These are phyloP conservation scores for Adansonia grandidieri DNA, from an alignment of 441 rosid genomes.

Conservation along the genomic window DNA sequence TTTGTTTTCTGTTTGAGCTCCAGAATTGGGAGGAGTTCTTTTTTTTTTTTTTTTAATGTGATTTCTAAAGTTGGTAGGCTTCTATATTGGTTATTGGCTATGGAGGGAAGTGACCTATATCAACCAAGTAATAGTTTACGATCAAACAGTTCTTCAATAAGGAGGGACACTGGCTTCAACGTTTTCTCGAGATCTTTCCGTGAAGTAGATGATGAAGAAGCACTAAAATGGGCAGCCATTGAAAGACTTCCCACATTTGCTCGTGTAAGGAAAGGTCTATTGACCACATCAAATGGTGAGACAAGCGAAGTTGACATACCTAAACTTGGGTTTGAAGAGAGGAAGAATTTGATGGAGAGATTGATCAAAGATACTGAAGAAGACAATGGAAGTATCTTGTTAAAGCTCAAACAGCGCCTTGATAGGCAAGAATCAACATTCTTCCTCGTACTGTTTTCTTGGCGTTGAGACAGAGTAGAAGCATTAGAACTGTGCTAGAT, in stretches of 20 bases:
- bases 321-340: conserved; percentile 46
- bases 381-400: conserved; percentile 63
- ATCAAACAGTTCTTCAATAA: conserved; percentile 31
- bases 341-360: conserved; percentile 52
- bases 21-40: neutral
- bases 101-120: conserved; percentile 26
- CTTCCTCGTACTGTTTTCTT: no score
- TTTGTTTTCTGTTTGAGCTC: neutral
- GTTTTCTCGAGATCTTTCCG: conserved; percentile 42
- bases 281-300: conserved; percentile 36
- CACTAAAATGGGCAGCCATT: conserved; percentile 67
- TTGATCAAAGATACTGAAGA: conserved; percentile 43
- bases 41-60: neutral
- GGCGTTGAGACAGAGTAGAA: no score
- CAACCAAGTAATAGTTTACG: conserved; percentile 34
- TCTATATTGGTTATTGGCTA: neutral
- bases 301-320: conserved; percentile 50
- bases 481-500: no score
- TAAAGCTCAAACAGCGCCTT: conserved; percentile 52
- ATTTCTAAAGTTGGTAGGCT: neutral
- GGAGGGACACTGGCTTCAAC: conserved; percentile 30
- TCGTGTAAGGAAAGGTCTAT: conserved; percentile 52
- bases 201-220: conserved; percentile 62
- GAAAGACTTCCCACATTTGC: conserved; percentile 67
- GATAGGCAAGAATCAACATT: conserved; percentile 45